Evolutionary conservation across 306 rosid genomes (phyloP), one percentile per base, ranked within the genome.

Genomic region (Quercus glauca): DNA sequence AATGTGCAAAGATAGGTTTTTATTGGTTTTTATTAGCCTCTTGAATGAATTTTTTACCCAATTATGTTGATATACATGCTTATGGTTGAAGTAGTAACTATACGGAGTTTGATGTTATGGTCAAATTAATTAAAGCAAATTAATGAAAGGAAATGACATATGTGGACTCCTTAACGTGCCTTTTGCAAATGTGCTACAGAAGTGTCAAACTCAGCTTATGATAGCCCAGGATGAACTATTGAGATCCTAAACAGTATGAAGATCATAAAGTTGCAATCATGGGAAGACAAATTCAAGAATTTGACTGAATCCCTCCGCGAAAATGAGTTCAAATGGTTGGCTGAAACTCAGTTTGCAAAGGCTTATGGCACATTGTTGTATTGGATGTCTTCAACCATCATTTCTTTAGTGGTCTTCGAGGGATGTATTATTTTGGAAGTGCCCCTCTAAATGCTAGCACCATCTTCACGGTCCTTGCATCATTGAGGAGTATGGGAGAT

Each of bases 371-470:
- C 94, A 69, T 15, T 89, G 7, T 29, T 89, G 8, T 94, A 83
- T 79, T 94, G 97, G 97, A 81, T 90, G 82, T 83, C 96, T 81
- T 97, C 97, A 25, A 89, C 90, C 14, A 59, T 94, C 1, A 55
- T 94, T 21, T 92, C 96, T 71, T 72, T 92, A 3, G 88, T 83
- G 52, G 83, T 90, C 23, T 89, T 94, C 84, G 28, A 84, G 0
- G 96, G 97, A 64, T 86, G 89, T 55, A 67, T 77, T 2, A 87
- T 59, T 82, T 91, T 23, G 57, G 77, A 0, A 88, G 97, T 73
- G 91, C 92, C 21, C 89, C 96, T 26, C 79, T 94, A 18, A 83
- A 92, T 83, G 96, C 97, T 63, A 87, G 89, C 72, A 94, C 92
- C 71, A 88, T 94, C 71, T 94, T 94, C 85, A 89, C 97, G 4